phyloP scores from a whole-genome alignment of 2,329 filamentous ascomycete genomes.

The Fusarium nygamai region DNA sequence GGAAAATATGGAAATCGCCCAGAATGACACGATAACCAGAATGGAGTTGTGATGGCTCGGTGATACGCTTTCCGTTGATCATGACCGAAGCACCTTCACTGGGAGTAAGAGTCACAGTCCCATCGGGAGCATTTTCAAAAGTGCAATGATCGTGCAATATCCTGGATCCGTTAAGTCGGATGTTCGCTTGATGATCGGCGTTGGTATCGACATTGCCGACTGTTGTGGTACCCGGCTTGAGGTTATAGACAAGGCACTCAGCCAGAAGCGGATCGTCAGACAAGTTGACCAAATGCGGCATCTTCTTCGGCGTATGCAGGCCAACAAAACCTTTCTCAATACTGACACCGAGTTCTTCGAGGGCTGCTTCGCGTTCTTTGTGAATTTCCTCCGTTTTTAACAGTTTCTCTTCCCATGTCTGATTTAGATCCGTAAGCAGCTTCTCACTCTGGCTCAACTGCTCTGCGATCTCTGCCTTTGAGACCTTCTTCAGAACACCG shows the following conservation, averaged over 20 bases:
- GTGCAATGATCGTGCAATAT: conserved; percentile 93
- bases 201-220: conserved; percentile 94
- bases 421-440: conserved; percentile 92
- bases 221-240: conserved; percentile 93
- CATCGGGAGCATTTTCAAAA: conserved; percentile 89
- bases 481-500: conserved; percentile 91
- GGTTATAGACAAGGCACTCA: conserved; percentile 96
- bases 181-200: conserved; percentile 79
- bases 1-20: conserved; percentile 98
- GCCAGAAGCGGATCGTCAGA: conserved; percentile 94
- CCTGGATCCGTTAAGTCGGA: conserved; percentile 91
- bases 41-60: conserved; percentile 84
- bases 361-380: conserved; percentile 92
- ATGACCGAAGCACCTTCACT: conserved; percentile 95
- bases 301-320: conserved; percentile 96
- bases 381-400: conserved; percentile 96
- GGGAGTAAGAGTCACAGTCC: conserved; percentile 89
- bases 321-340: conserved; percentile 99
- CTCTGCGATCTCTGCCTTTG: conserved; percentile 97
- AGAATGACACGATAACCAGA: conserved; percentile 96
- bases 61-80: conserved; percentile 93
- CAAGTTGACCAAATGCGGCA: conserved; percentile 97
- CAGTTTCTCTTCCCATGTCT: conserved; percentile 98
- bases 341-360: conserved; percentile 97
- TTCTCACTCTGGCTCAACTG: conserved; percentile 97